These are phyloP conservation scores for Globisporangium echinulatum DNA, from an alignment of 352 stramenopile genomes.

Conservation along the genomic window DNA sequence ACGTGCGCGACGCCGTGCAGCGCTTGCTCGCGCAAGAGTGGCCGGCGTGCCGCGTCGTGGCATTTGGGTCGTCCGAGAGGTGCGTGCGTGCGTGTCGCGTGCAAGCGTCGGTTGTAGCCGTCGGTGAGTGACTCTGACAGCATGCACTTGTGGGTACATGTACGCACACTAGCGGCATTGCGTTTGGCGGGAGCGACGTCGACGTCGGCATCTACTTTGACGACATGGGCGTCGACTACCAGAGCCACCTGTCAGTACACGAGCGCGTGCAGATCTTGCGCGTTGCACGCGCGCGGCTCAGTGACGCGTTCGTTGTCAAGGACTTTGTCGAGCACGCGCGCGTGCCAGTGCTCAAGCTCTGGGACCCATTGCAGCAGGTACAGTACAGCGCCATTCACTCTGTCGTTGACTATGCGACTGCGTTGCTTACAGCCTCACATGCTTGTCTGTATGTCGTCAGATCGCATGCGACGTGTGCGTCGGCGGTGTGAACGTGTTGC, in stretches of 20 bases:
- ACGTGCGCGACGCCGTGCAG: conserved; percentile 47
- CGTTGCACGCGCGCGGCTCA: conserved; percentile 35
- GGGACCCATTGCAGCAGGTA: conserved; percentile 53
- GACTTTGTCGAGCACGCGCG: conserved; percentile 72
- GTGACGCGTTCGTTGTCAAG: conserved; percentile 42
- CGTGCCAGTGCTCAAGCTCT: conserved; percentile 75
- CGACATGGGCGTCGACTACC: conserved; percentile 45
- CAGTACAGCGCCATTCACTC: too few relatives aligned
- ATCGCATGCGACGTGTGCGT: conserved; percentile 71
- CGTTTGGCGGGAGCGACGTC: conserved; percentile 73
- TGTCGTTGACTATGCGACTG: too few relatives aligned
- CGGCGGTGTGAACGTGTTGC: conserved; percentile 54
- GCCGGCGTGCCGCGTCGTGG: conserved; percentile 50
- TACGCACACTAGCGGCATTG: conserved; percentile 36
- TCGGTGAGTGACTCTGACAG: conserved; percentile 5
- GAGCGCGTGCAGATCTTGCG: conserved; percentile 57
- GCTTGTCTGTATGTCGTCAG: conserved; percentile 9
- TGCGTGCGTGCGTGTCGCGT: conserved; percentile 14
- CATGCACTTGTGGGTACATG: background rate
- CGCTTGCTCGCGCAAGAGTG: conserved; percentile 41
- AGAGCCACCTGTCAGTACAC: conserved; percentile 46
- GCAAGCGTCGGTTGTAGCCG: background rate
- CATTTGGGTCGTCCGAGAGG: conserved; percentile 80
- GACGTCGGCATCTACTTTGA: conserved; percentile 83
- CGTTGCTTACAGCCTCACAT: too few relatives aligned